Percentiles rank a stretch among this genome's conserved stretches.
Conservation (phyloP, 2,329 filamentous ascomycete species). For the Cercospora nicotianae region DNA sequence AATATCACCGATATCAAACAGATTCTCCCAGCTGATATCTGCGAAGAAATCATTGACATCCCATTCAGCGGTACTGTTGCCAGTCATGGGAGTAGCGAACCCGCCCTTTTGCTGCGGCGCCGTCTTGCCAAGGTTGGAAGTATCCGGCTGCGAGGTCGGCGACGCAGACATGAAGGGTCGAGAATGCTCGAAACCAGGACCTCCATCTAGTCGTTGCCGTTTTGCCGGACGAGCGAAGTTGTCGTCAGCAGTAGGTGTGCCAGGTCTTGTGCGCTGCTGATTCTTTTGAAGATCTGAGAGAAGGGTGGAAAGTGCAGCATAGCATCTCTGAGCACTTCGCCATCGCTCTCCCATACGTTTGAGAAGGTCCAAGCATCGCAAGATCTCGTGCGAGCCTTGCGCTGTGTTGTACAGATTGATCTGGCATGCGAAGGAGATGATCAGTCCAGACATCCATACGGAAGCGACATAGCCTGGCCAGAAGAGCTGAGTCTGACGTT, state of each 20-base stretch:
- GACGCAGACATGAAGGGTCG: conserved; percentile 13
- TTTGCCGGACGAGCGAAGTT: conserved; percentile 20
- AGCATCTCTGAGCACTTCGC: conserved; percentile 25
- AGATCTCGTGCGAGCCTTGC: conserved; percentile 29
- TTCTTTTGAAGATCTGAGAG: conserved; percentile 25
- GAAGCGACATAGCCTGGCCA: conserved; percentile 43
- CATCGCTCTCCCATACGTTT: conserved; percentile 26
- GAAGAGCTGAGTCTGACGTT: conserved; percentile 26
- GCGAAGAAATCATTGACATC: conserved; percentile 29
- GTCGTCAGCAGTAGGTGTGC: conserved; percentile 16
- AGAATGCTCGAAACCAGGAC: conserved; percentile 11
- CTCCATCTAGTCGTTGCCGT: conserved; percentile 14
- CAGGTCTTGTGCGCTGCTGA: conserved; percentile 7
- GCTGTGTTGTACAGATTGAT: conserved; percentile 34
- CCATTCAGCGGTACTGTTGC: conserved; percentile 14
- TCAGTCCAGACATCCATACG: conserved; percentile 43
- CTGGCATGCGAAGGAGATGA: conserved; percentile 41
- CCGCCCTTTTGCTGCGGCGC: conserved; percentile 12
- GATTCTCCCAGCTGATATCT: conserved; percentile 28
- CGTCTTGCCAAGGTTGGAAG: conserved; percentile 3
- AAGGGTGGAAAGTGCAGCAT: conserved; percentile 26
- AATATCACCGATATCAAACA: conserved; percentile 27
- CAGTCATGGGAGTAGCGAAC: conserved; percentile 16
- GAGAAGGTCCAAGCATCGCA: conserved; percentile 26
- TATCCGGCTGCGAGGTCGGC: conserved; percentile 11